Evolutionary conservation across 2,329 filamentous ascomycete species (phyloP).

Genomic region (Penicillium brevicompactum): DNA sequence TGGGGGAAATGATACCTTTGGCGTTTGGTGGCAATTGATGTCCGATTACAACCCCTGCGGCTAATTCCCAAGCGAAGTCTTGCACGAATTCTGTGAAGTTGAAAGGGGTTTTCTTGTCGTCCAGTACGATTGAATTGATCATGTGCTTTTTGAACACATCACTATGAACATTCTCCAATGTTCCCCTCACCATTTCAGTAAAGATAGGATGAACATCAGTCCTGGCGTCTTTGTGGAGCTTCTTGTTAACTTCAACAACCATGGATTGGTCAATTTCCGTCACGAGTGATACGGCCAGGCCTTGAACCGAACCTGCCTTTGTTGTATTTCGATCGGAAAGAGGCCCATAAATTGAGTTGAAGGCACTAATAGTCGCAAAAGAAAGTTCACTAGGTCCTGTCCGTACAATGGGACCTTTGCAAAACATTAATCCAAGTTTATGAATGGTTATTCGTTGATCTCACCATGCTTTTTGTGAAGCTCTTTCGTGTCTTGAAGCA

Average conservation of each 20-base stretch:
- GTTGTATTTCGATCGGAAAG: background rate
- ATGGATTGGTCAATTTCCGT: background rate
- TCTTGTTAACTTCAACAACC: background rate
- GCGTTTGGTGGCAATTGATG: background rate
- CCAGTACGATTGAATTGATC: background rate
- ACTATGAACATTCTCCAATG: background rate
- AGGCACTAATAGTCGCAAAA: background rate
- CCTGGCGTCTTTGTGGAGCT: background rate
- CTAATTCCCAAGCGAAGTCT: background rate
- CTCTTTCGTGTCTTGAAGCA: background rate
- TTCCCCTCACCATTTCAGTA: background rate
- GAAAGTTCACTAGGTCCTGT: background rate
- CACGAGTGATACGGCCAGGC: background rate
- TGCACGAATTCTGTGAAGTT: background rate
- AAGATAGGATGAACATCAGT: background rate
- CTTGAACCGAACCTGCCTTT: background rate
- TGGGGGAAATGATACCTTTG: background rate
- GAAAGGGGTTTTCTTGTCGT: background rate
- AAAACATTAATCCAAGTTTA: background rate
- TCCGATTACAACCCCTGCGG: background rate
- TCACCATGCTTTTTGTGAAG: background rate
- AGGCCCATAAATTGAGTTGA: background rate
- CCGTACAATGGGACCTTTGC: background rate
- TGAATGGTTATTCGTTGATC: background rate
- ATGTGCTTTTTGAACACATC: background rate